Percentiles rank a stretch among this genome's conserved stretches.
Evolutionary conservation across 1,139 yeast species (phyloP).

Genomic region (Candida sp.): DNA sequence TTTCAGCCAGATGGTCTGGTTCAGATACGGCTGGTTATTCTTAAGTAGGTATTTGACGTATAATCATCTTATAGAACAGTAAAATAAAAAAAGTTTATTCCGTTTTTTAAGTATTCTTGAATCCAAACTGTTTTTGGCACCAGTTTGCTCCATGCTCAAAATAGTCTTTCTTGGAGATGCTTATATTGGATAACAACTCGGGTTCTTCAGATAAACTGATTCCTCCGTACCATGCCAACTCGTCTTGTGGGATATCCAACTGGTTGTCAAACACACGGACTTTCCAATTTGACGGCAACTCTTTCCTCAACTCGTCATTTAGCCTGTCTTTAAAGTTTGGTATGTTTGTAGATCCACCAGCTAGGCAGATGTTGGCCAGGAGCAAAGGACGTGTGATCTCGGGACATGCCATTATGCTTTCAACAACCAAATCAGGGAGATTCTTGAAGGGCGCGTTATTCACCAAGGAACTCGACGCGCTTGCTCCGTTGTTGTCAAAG

Average conservation of each 20-base stretch:
- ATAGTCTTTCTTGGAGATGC: constrained; percentile 78
- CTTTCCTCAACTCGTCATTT: constrained; percentile 61
- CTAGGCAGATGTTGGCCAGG: constrained; percentile 76
- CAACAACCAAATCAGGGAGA: constrained; percentile 78
- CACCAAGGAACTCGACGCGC: constrained; percentile 32
- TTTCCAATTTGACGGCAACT: constrained; percentile 69
- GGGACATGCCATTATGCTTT: constrained; percentile 73
- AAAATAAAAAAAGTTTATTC: background rate
- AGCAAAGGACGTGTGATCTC: constrained; percentile 77
- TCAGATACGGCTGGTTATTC: constrained; percentile 86
- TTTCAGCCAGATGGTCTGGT: constrained; percentile 94
- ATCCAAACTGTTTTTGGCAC: constrained; percentile 79
- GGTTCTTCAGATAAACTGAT: constrained; percentile 50
- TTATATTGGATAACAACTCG: constrained; percentile 56
- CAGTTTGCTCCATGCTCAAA: constrained; percentile 86
- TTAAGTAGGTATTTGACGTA: constrained; percentile 76
- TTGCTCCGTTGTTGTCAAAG: constrained; percentile 36
- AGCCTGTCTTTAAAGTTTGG: constrained; percentile 71
- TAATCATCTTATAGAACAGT: constrained; percentile 60
- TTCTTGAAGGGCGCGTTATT: constrained; percentile 66
- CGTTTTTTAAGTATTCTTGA: constrained; percentile 36
- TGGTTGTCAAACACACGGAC: constrained; percentile 47
- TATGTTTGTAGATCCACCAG: constrained; percentile 83
- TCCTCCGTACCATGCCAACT: constrained; percentile 47
- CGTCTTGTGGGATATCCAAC: constrained; percentile 24